Conservation (phyloP, 2,329 filamentous ascomycete genomes). For the Triangularia verruculosa region DNA sequence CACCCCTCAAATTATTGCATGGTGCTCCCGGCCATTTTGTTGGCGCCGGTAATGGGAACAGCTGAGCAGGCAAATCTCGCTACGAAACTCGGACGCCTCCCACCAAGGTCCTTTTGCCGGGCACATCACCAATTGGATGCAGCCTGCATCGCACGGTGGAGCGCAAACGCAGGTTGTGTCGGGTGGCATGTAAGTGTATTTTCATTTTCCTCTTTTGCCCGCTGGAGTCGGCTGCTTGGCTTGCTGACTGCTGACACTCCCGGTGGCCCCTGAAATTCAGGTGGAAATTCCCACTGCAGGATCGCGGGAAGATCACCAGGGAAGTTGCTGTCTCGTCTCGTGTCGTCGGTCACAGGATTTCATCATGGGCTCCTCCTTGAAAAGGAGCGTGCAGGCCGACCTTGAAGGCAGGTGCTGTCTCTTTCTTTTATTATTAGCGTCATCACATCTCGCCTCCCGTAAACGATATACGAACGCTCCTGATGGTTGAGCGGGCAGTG, state of each 20-base stretch:
- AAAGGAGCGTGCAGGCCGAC: slow-evolving; percentile 58
- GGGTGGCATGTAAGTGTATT: neutral
- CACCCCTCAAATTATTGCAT: neutral
- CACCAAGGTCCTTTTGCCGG: neutral
- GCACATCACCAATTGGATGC: neutral
- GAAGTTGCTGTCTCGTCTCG: neutral
- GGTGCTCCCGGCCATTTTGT: neutral
- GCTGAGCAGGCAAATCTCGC: neutral
- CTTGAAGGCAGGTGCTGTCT: slow-evolving; percentile 55
- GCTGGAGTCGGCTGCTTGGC: too few species aligned
- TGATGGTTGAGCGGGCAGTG: too few species aligned
- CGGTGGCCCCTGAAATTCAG: neutral
- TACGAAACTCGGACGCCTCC: neutral
- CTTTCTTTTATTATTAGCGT: neutral
- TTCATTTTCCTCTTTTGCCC: neutral
- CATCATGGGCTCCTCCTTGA: slow-evolving; percentile 36
- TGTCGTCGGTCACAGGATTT: neutral
- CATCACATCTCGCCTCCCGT: slow-evolving; percentile 9
- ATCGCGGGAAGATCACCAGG: neutral
- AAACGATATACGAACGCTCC: neutral
- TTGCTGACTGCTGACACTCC: neutral
- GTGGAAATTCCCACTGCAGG: neutral
- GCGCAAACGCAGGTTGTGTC: neutral
- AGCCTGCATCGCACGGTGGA: neutral
- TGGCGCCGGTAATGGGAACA: neutral